Conservation (phyloP, 345 rosid species). For the Syzygium oleosum region DNA sequence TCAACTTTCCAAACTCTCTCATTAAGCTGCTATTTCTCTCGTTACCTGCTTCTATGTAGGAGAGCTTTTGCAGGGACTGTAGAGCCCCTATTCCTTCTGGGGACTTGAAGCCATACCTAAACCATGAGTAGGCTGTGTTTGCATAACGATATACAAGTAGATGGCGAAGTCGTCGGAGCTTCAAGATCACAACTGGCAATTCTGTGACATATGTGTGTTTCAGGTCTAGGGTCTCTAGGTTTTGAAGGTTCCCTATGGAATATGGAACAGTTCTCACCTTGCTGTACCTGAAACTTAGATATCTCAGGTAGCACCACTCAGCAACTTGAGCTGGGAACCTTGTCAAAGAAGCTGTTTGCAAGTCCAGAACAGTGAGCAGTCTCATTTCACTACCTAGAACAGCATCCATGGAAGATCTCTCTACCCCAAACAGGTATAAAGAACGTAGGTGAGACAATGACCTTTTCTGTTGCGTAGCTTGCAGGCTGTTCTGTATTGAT, state of each 20-base stretch:
- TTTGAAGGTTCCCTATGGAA: constrained; percentile 26
- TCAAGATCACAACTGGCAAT: constrained; percentile 20
- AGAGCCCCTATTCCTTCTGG: constrained; percentile 14
- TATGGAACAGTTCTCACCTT: constrained; percentile 19
- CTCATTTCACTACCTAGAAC: background rate
- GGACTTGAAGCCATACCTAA: constrained; percentile 17
- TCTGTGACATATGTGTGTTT: constrained; percentile 22
- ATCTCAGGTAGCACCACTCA: constrained; percentile 19
- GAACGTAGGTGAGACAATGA: constrained; percentile 24
- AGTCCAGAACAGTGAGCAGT: constrained; percentile 27
- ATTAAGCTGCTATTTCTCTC: background rate
- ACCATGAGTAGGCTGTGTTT: constrained; percentile 1
- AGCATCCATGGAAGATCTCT: background rate
- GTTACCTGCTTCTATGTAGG: constrained; percentile 15
- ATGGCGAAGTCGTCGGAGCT: constrained; percentile 30
- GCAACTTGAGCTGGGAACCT: constrained; percentile 21
- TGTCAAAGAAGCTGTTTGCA: constrained; percentile 15
- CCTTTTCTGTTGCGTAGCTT: constrained; percentile 3
- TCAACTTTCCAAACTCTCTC: constrained; percentile 26
- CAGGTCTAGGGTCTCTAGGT: constrained; percentile 38
- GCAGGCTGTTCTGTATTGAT: constrained; percentile 15
- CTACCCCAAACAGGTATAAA: constrained; percentile 23
- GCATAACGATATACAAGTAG: constrained; percentile 17
- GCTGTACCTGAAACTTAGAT: constrained; percentile 24
- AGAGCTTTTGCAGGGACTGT: constrained; percentile 25